Evolutionary conservation across 805 yeast genomes (phyloP), one percentile per base, ranked within the genome.

Genomic region (Candida ipomoeae): DNA sequence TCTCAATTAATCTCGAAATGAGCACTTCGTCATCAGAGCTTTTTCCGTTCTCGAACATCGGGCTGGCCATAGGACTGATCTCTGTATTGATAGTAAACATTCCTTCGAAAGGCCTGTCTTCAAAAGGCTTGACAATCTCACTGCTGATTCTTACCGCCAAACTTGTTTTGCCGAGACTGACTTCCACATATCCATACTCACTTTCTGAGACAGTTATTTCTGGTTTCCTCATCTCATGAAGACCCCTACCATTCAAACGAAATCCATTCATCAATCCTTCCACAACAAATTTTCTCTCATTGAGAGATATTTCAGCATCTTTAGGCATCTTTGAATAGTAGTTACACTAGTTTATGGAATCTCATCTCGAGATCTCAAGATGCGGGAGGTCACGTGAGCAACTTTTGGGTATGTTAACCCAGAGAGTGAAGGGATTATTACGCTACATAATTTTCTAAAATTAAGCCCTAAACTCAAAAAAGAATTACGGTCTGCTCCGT

Each of bases 51-150:
- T 91, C 96, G 65, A 89, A 90, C 58, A 81, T 76, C 0, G 96
- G 85, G 5, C 90, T 83, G 1, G 97, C 96, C 89, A 92, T 85
- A 14, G 97, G 88, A 18, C 90, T 80, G 40, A 88, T 82, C 61
- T 94, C 98, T 2, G 96, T 87, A 45, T 86, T 81, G 13, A 94
- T 90, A 21, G 79, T 74, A 64, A 94, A 90, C 3, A 87, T 61
- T 1, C 99, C 99, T 67, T 94, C 99, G 64, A 89, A 92, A 0
- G 97, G 97, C 48, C 96, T 77, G 57, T 91, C 96, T 45, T 89
- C 96, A 55, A 78, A 85, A 0, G 99, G 99, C 51, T 81, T 79
- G 3, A 81, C 77, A 13, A 94, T 83, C 47, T 82, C 84, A 10
- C 95, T 86, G 15, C 90, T 82, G 5, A 92, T 83, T 49, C 88